Base-by-base conservation (phyloP, 2,329 filamentous ascomycete genomes). In the Penicillium verrucosum region DNA sequence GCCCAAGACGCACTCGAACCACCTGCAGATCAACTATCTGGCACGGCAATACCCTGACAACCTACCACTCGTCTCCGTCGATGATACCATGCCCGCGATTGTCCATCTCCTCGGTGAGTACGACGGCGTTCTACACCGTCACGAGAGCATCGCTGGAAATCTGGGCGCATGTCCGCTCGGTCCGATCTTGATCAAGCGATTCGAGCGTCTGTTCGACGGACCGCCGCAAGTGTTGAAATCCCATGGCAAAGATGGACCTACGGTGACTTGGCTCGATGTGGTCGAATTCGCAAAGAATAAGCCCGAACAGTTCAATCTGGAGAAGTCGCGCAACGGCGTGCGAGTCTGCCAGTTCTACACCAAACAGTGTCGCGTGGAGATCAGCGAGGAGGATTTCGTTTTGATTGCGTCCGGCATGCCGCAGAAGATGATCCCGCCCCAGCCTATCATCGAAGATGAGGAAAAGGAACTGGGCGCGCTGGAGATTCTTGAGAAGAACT, bases 91-190 rank as follows among this genome's bases (percentile, higher is more conserved):
- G 67, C 82, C 85, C 12, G 87, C 89, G 64, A 85, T 94, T 53
- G 75, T 94, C 45, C 80, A 83, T 40, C 80, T 92, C 60, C 84
- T 96, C 57, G 82, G 83, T 68, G 87, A 92, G 65, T 96, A 96
- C 74, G 90, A 92, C 82, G 90, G 87, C 62, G 89, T 94, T 16
- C 79, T 96, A 51, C 89, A 90, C 67, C 85, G 90, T 54, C 89
- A 93, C 72, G 91, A 96, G 76, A 93, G 89, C 72, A 85, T 96
- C 66, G 92, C 91, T 45, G 88, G 89, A 56, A 93, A 91, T 67
- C 81, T 96, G 27, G 91, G 91, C 65, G 91, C 90, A 54, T 89
- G 90, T 64, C 87, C 92, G 18, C 84, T 92, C 1, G 90, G 89
- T 0, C 90, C 90, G 25, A 90, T 92, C 50, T 77, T 96, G 60